Conservation (phyloP, 108 stramenopile species). For the Aurantiochytrium sp. region DNA sequence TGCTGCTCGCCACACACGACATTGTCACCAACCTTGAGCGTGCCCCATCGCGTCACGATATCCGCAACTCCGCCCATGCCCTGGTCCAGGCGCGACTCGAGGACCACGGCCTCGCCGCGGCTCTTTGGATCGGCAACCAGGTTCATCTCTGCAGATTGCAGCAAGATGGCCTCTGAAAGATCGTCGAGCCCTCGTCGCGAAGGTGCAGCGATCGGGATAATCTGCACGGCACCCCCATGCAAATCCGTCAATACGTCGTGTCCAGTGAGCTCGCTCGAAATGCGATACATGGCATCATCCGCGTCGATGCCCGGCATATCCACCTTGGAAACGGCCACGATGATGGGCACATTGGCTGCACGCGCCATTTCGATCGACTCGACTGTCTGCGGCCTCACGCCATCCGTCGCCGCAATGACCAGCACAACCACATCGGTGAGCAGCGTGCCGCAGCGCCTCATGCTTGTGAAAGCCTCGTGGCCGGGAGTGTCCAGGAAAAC, state of each 20-base stretch:
- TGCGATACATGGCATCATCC: conserved; percentile 50
- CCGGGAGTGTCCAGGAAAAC: conserved; percentile 97
- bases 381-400: conserved; percentile 80
- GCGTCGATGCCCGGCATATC: conserved; percentile 73
- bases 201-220: conserved; percentile 74
- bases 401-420: conserved; percentile 92
- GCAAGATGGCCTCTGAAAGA: conserved; percentile 72
- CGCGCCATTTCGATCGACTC: conserved; percentile 81
- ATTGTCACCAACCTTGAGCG: conserved; percentile 75
- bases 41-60: conserved; percentile 86
- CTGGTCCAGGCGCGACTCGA: conserved; percentile 81
- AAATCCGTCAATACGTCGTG: conserved; percentile 83
- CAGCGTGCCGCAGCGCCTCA: conserved; percentile 80
- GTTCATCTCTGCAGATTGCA: conserved; percentile 78
- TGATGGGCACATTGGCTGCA: conserved; percentile 66
- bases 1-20: conserved; percentile 83
- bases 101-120: conserved; percentile 76
- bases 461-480: conserved; percentile 83
- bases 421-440: conserved; percentile 89
- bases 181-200: conserved; percentile 83
- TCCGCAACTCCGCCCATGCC: conserved; percentile 89
- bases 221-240: conserved; percentile 75
- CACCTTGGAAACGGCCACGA: conserved; percentile 91
- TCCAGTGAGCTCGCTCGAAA: conserved; percentile 68
- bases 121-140: conserved; percentile 78